Evolutionary conservation across 164 flowering plant species (phyloP).

Genomic region (Tinospora cordifolia): DNA sequence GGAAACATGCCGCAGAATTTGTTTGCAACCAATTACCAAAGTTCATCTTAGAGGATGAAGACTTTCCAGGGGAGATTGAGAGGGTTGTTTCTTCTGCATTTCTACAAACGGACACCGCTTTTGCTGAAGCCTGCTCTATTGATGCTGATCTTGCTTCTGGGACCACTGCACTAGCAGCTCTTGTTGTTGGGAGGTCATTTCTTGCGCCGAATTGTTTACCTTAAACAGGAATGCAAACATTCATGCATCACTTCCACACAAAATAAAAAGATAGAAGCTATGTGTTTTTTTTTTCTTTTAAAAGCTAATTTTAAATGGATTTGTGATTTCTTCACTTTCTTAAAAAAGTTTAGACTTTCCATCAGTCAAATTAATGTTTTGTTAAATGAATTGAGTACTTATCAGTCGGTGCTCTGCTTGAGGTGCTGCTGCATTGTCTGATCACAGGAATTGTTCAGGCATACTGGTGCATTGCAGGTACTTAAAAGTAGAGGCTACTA

Average conservation of each 20-base stretch:
- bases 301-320: too few relatives aligned
- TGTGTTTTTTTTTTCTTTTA: too few relatives aligned
- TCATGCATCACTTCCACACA: background rate
- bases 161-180: slow-evolving; percentile 89
- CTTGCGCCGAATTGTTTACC: background rate
- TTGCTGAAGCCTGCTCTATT: slow-evolving; percentile 72
- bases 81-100: slow-evolving; percentile 73
- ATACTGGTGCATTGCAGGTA: background rate
- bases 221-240: too few relatives aligned
- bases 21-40: slow-evolving; percentile 68
- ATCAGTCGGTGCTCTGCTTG: background rate
- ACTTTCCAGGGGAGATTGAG: slow-evolving; percentile 72
- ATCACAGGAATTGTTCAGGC: background rate
- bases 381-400: background rate
- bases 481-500: background rate
- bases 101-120: slow-evolving; percentile 75
- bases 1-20: slow-evolving; percentile 95
- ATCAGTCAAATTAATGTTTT: background rate
- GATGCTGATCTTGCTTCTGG: slow-evolving; percentile 87
- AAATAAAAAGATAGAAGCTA: background rate
- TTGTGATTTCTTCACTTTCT: background rate
- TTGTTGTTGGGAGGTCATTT: slow-evolving; percentile 72
- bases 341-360: background rate
- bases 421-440: background rate
- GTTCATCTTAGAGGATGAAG: slow-evolving; percentile 64